phyloP scores from a whole-genome alignment of 169 alveolate genomes.

The Eimeria falciformis region DNA sequence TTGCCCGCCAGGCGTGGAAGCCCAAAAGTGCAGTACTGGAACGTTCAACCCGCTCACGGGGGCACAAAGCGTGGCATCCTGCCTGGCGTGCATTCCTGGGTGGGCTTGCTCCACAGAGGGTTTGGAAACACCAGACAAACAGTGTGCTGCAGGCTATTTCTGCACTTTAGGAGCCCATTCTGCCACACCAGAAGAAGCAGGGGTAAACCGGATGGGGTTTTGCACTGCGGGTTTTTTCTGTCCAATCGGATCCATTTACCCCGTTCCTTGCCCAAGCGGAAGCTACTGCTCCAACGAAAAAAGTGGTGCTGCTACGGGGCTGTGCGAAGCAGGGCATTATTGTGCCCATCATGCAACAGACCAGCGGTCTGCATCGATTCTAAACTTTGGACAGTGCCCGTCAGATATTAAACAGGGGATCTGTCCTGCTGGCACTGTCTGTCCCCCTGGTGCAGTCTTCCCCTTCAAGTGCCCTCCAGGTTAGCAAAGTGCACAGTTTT shows the following conservation, averaged over 20 bases:
- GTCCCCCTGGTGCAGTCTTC: constrained; percentile 57
- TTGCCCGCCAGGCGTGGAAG: constrained; percentile 66
- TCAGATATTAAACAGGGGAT: constrained; percentile 35
- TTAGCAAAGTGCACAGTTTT: not conserved
- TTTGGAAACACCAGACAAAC: not conserved
- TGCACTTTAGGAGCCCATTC: not conserved
- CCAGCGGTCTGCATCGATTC: not conserved
- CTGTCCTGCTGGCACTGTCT: constrained; percentile 52
- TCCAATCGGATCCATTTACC: constrained; percentile 9
- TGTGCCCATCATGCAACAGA: constrained; percentile 67
- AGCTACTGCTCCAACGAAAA: constrained; percentile 36
- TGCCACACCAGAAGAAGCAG: not conserved
- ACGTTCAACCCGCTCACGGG: constrained; percentile 66
- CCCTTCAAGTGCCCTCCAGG: constrained; percentile 68
- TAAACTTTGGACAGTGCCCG: constrained; percentile 25
- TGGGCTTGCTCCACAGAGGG: constrained; percentile 13
- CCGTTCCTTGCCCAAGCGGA: constrained; percentile 57
- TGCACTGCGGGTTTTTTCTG: constrained; percentile 53
- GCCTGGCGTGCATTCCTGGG: constrained; percentile 75
- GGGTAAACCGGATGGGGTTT: constrained; percentile 17
- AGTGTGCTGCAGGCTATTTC: constrained; percentile 26
- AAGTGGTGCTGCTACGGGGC: not conserved
- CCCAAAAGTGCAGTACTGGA: constrained; percentile 42
- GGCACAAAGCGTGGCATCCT: constrained; percentile 10
- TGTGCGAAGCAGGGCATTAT: constrained; percentile 45